These are phyloP conservation scores for Dactylonectria estremocensis DNA, from an alignment of 2,329 filamentous ascomycete genomes.

Conservation along the genomic window DNA sequence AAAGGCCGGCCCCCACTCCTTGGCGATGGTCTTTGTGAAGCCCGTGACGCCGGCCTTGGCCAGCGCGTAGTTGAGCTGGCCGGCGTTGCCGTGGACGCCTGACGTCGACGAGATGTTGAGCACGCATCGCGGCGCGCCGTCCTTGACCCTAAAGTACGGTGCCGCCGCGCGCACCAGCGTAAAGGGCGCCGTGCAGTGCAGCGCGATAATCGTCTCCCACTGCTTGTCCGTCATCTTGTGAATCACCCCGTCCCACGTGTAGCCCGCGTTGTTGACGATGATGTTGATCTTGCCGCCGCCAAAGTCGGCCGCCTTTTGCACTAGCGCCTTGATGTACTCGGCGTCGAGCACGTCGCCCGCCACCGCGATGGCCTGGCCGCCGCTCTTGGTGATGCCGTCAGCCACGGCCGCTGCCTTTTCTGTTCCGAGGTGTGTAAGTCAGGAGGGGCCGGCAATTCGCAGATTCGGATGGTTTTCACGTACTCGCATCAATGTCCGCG, in stretches of 20 bases:
- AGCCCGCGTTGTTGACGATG: conserved; percentile 92
- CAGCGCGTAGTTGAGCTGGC: conserved; percentile 90
- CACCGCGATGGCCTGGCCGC: conserved; percentile 80
- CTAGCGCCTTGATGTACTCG: conserved; percentile 79
- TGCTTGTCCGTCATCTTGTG: conserved; percentile 95
- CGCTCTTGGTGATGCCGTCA: conserved; percentile 76
- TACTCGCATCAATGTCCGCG: conserved; percentile 84
- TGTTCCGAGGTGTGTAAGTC: conserved; percentile 50
- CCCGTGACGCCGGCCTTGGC: conserved; percentile 89
- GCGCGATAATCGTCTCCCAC: conserved; percentile 88
- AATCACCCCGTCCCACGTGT: conserved; percentile 93
- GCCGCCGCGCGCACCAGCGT: conserved; percentile 84
- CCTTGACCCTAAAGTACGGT: conserved; percentile 89
- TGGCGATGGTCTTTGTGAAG: conserved; percentile 90
- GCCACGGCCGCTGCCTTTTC: conserved; percentile 80
- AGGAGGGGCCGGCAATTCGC: background rate
- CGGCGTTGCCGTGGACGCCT: conserved; percentile 88
- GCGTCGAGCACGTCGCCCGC: conserved; percentile 83
- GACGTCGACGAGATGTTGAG: conserved; percentile 89
- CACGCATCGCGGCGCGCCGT: conserved; percentile 83
- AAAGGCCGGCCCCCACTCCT: conserved; percentile 90
- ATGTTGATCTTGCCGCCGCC: conserved; percentile 91
- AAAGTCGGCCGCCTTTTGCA: conserved; percentile 83
- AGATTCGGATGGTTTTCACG: conserved; percentile 37
- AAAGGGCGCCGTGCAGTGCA: conserved; percentile 91